These are phyloP conservation scores for Sphagnurus paluster DNA, from an alignment of 1,284 basidiomycete genomes.

Conservation along the genomic window DNA sequence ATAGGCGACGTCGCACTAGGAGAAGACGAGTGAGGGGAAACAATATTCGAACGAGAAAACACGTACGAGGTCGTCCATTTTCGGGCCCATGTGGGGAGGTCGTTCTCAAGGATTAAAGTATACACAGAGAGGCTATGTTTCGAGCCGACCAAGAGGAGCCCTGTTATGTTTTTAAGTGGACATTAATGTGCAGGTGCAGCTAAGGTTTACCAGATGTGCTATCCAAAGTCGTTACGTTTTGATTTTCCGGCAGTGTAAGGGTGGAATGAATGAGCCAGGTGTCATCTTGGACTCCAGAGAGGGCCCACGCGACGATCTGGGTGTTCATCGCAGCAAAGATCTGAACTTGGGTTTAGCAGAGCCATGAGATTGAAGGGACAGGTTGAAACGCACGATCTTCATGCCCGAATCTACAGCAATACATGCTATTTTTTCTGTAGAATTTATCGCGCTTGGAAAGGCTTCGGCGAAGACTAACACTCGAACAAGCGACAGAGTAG, in stretches of 20 bases:
- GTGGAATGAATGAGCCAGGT: conserved; percentile 81
- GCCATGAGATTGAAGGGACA: conserved; percentile 1
- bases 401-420: conserved; percentile 71
- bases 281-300: conserved; percentile 60
- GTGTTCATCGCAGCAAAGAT: conserved; percentile 68
- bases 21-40: conserved; percentile 7
- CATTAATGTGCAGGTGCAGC: conserved; percentile 6
- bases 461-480: conserved; percentile 76
- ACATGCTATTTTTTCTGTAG: conserved; percentile 51
- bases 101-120: conserved; percentile 74
- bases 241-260: conserved; percentile 56
- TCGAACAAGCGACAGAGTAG: conserved; percentile 57
- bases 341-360: conserved; percentile 36
- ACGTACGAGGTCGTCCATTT: conserved; percentile 71
- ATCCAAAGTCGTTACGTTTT: conserved; percentile 60
- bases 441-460: conserved; percentile 57
- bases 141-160: conserved; percentile 69
- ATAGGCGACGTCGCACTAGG: conserved; percentile 49
- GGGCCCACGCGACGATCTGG: conserved; percentile 71
- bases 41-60: not conserved
- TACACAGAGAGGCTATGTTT: conserved; percentile 62
- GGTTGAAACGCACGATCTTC: conserved; percentile 62
- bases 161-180: conserved; percentile 40
- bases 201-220: conserved; percentile 61
- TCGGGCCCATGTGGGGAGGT: conserved; percentile 75